phyloP scores from a whole-genome alignment of 805 yeast genomes.

The Saccharomycopsis amapae region DNA sequence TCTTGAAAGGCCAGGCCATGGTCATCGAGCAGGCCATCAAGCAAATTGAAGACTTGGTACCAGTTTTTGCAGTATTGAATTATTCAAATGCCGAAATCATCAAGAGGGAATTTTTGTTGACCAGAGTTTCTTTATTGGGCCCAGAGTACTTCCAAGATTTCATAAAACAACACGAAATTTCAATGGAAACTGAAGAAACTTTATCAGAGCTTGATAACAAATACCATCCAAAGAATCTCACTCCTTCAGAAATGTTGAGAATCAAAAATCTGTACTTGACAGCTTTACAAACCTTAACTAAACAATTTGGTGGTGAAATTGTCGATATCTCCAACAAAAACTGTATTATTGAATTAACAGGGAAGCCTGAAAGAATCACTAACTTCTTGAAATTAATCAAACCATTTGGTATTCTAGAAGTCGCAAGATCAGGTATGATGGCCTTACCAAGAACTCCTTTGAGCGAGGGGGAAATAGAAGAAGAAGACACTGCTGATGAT shows the following conservation, averaged over 20 bases:
- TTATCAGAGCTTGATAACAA: slow-evolving; percentile 29
- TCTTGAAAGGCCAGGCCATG: slow-evolving; percentile 88
- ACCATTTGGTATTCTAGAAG: slow-evolving; percentile 94
- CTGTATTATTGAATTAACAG: slow-evolving; percentile 89
- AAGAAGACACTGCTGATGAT: slow-evolving; percentile 35
- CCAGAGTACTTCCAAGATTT: slow-evolving; percentile 67
- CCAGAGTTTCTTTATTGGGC: slow-evolving; percentile 87
- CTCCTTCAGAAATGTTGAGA: slow-evolving; percentile 88
- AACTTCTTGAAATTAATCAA: slow-evolving; percentile 82
- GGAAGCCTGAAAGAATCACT: slow-evolving; percentile 85
- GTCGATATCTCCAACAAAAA: slow-evolving; percentile 90
- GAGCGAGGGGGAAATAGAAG: slow-evolving; percentile 36
- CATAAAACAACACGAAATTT: slow-evolving; percentile 47
- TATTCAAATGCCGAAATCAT: slow-evolving; percentile 86
- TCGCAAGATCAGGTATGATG: slow-evolving; percentile 98
- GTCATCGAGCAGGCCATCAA: slow-evolving; percentile 97
- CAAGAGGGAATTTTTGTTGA: slow-evolving; percentile 83
- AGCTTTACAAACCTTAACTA: slow-evolving; percentile 71
- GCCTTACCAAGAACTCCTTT: slow-evolving; percentile 95
- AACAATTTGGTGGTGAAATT: slow-evolving; percentile 86
- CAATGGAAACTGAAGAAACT: neutral
- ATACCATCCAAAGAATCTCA: slow-evolving; percentile 83
- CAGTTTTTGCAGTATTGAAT: slow-evolving; percentile 96
- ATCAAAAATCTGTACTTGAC: slow-evolving; percentile 86
- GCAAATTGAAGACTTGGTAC: slow-evolving; percentile 95